phyloP scores from a whole-genome alignment of 805 yeast genomes.

The Myxozyma kluyveri region DNA sequence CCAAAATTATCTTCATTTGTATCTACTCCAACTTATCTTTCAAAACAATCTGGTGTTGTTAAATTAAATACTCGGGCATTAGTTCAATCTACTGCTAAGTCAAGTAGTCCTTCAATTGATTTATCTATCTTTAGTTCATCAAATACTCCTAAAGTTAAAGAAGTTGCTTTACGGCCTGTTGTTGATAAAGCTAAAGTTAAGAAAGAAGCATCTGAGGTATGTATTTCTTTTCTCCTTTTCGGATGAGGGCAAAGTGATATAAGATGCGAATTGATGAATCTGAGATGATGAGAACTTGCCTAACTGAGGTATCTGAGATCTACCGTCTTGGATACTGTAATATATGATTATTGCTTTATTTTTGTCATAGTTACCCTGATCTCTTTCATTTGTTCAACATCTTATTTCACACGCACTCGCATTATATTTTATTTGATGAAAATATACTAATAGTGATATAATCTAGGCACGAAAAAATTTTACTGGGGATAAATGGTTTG shows the following conservation, averaged over 20 bases:
- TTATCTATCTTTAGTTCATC: too few relatives aligned
- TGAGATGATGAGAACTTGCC: constrained; percentile 27
- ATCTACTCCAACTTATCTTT: constrained; percentile 6
- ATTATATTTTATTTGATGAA: not conserved
- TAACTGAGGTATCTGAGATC: constrained; percentile 12
- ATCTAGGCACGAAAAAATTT: constrained; percentile 36
- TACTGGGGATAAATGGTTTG: constrained; percentile 72
- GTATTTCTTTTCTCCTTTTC: constrained; percentile 6
- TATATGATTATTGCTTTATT: constrained; percentile 14
- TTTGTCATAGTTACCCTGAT: constrained; percentile 36
- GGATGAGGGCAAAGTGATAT: not conserved
- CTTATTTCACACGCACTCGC: not conserved
- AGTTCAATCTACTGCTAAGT: not conserved
- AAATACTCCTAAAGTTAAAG: not conserved
- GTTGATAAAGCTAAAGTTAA: constrained; percentile 37
- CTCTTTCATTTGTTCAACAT: not conserved
- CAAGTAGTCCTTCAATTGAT: not conserved
- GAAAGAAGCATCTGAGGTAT: constrained; percentile 32
- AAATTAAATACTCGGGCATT: constrained; percentile 14
- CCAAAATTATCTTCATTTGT: not conserved
- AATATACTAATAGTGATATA: constrained; percentile 3
- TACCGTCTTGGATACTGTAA: constrained; percentile 23
- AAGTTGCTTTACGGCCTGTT: constrained; percentile 31
- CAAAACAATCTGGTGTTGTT: constrained; percentile 10
- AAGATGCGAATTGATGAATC: not conserved